Evolutionary conservation across 495 filamentous ascomycete genomes (phyloP).

Genomic region (Extremus antarcticus): DNA sequence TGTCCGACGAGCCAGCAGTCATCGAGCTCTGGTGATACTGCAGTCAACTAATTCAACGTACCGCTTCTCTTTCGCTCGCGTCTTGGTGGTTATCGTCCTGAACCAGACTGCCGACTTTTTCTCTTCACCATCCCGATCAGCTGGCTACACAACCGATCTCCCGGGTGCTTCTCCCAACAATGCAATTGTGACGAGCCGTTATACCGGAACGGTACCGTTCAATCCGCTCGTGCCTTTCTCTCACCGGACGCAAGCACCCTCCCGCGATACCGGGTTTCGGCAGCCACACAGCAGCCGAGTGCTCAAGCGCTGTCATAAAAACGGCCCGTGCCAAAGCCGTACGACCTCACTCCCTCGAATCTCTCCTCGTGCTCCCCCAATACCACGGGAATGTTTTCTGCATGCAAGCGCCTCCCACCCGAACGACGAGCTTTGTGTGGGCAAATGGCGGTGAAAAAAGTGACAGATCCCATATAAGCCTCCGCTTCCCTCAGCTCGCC

Average conservation of each 20-base stretch:
- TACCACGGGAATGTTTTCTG: not conserved
- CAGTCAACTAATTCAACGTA: not conserved
- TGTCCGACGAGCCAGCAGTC: not conserved
- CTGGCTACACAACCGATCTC: not conserved
- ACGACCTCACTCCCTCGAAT: not conserved
- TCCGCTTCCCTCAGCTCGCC: not conserved
- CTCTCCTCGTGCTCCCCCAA: not conserved
- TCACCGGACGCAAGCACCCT: too few species aligned
- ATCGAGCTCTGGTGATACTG: not conserved
- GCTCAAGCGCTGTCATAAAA: constrained; percentile 1
- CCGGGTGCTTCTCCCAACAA: not conserved
- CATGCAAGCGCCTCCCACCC: not conserved
- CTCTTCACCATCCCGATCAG: not conserved
- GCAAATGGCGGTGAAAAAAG: constrained; percentile 15
- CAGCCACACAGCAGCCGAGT: not conserved
- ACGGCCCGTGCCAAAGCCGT: not conserved
- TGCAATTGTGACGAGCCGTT: not conserved
- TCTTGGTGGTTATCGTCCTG: not conserved
- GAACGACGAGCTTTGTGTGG: not conserved
- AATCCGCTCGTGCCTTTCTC: too few species aligned
- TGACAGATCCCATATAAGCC: constrained; percentile 9
- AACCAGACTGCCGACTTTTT: too few species aligned
- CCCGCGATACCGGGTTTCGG: too few species aligned
- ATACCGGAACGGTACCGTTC: too few species aligned
- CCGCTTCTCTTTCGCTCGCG: not conserved